phyloP scores from a whole-genome alignment of 2,329 filamentous ascomycete genomes.

The Aurifilum marmelostoma region DNA sequence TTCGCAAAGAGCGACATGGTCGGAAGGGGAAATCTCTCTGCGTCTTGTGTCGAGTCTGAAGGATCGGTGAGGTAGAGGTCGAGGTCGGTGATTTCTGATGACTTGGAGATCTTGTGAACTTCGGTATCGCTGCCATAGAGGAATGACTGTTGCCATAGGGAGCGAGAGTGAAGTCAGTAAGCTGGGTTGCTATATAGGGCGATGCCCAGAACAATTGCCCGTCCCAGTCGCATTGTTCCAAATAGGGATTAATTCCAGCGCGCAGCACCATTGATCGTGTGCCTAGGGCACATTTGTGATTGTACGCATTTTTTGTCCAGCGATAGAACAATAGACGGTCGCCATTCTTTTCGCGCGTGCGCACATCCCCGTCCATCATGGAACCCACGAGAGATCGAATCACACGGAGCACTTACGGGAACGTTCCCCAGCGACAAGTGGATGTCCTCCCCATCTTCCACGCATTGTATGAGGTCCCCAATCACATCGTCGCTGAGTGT shows the following conservation, averaged over 20 bases:
- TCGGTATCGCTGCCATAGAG: slow-evolving; percentile 52
- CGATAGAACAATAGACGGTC: slow-evolving; percentile 15
- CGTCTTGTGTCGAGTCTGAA: slow-evolving; percentile 50
- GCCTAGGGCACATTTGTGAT: not conserved
- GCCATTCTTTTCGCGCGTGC: not conserved
- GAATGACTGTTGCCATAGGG: slow-evolving; percentile 48
- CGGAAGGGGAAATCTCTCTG: slow-evolving; percentile 52
- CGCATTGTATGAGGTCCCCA: slow-evolving; percentile 64
- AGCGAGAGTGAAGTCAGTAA: slow-evolving; percentile 13
- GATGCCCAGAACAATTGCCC: not conserved
- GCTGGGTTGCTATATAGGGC: not conserved
- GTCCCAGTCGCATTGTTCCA: slow-evolving; percentile 9
- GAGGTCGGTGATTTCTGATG: slow-evolving; percentile 51
- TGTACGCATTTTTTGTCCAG: not conserved
- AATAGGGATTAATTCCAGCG: not conserved
- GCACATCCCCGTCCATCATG: not conserved
- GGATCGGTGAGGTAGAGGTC: slow-evolving; percentile 61
- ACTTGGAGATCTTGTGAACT: slow-evolving; percentile 38
- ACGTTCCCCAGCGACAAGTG: slow-evolving; percentile 60
- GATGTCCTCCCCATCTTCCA: slow-evolving; percentile 59
- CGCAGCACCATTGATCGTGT: not conserved
- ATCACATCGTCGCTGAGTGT: slow-evolving; percentile 61
- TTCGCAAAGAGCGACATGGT: slow-evolving; percentile 55
- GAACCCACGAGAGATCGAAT: not conserved
- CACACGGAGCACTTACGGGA: slow-evolving; percentile 56